Base-by-base conservation (phyloP, 129 eudicot genomes). In the Centaurea solstitialis region DNA sequence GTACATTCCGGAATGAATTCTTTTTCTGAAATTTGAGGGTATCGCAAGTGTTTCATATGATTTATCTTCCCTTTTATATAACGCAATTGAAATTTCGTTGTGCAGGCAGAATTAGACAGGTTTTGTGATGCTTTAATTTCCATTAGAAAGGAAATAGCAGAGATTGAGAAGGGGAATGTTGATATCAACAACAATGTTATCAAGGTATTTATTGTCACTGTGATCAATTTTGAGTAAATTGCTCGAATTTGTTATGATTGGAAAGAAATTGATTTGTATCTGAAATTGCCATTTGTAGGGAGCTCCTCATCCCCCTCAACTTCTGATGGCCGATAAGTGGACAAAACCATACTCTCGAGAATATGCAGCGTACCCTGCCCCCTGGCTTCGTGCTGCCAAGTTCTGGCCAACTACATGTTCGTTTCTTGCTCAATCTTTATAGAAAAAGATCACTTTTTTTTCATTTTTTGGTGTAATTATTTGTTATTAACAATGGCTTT, bases 351-450 rank as follows among this genome's bases (percentile, higher is more conserved):
- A 94, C 86, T 92, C 98, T 43, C 90, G 98, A 45, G 98, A 94
- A 77, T 90, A 92, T 76, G 98, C 98, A 40, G 97, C 98, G 57
- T 94, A 68, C 91, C 98, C 98, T 65, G 98, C 97, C 65, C 45
- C 97, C n/a, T 94, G 98, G 98, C 94, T 94, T 72, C 91, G 92
- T 68, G 72, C 91, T 38, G 90, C 98, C 67, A 94, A 94, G 85
- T 94, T 94, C 84, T 94, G 97, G 97, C 98, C 98, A 37, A 88
- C 98, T 53, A 94, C 96, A 35, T 91, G 98, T 94, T 17, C 37
- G 82, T 84, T 61, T 65, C 45, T 30, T 62, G 7, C 40, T 68
- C 66, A 47, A 3, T 59, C 18, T 72, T n/a, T 30, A 9, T 12
- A 1, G 33, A 76, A 4, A 12, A 37, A 7, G 8, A 0, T 20